phyloP scores from a whole-genome alignment of 345 rosid species.

The Lepidium didymum region DNA sequence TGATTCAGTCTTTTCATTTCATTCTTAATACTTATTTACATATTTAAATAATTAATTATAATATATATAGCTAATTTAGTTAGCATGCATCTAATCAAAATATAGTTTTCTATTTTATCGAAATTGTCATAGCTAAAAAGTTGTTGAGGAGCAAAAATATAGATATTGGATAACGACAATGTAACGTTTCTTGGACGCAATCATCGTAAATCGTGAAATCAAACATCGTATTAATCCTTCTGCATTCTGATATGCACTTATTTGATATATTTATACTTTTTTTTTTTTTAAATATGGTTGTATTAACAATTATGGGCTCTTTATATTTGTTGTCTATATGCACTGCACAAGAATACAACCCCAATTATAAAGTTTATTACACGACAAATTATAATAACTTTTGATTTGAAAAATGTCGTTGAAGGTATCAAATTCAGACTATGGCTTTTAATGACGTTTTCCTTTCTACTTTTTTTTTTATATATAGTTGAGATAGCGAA shows the following conservation, averaged over 20 bases:
- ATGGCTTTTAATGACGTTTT: constrained; percentile 23
- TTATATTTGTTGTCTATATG: constrained; percentile 17
- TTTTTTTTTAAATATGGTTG: background rate
- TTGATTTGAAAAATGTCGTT: constrained; percentile 17
- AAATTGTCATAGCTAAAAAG: background rate
- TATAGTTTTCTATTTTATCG: background rate
- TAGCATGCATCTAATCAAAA: constrained; percentile 7
- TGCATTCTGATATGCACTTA: constrained; percentile 12
- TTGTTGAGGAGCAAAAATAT: background rate
- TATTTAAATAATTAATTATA: no score
- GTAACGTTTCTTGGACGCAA: constrained; percentile 24
- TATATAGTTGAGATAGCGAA: constrained; percentile 19
- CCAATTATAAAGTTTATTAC: constrained; percentile 13
- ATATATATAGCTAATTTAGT: no score
- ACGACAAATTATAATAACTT: constrained; percentile 24
- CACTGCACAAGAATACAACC: constrained; percentile 25
- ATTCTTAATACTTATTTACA: no score
- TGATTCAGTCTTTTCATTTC: no score
- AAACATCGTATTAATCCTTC: constrained; percentile 19
- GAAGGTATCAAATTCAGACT: constrained; percentile 21
- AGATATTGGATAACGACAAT: constrained; percentile 1
- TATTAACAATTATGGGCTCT: background rate
- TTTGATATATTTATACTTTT: background rate
- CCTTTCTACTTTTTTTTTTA: constrained; percentile 2
- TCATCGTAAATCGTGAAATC: constrained; percentile 19